Evolutionary conservation across 106 monocot species (phyloP), one percentile per base, ranked within the genome.

Genomic region (Alisma plantagoaquatica): DNA sequence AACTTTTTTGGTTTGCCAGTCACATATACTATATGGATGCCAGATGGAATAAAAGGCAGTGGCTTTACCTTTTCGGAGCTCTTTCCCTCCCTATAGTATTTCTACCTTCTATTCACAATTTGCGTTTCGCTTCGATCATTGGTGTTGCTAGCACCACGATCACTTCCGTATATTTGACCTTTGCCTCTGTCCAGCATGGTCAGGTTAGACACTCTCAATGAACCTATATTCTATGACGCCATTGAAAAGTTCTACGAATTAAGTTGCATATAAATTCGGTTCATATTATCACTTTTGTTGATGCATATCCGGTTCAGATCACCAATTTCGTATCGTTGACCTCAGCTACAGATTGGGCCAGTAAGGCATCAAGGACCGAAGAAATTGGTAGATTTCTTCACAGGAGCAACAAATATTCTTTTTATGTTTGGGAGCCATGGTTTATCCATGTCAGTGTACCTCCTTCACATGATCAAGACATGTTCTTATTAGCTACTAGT

Each of bases 21-120:
- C 61, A 49, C 20, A 49, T 61, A 30, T 61, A 49, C 47, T 47
- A 46, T 46, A 46, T 60, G 60, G 48, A 49, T 33, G 41, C 61
- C 32, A 61, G 47, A 33, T 61, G 61, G 61, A 61, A 49, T 33
- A 61, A 61, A 49, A 61, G 61, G 31, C 32, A 61, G 31, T 61
- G 61, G 61, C 32, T 61, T 1, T 61, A 49, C 31, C 47, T 61
- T 18, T 61, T 61, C n/a, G 61, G 61, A 61, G 49, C 48, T 19
- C 49, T 49, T 25, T 41, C 61, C 2, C 6, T 61, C 9, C 61
- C 61, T 23, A 26, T 27, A 6, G 48, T 61, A 5, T 23, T 61
- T 4, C 19, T 61, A 25, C 61, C 61, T 23, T 61, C 61, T 3
- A 49, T 61, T 16, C 61, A 61, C 61, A 61, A 61, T 23, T 60